These are phyloP conservation scores for Vitis cinerea DNA, from an alignment of 164 flowering plant genomes.

Conservation along the genomic window DNA sequence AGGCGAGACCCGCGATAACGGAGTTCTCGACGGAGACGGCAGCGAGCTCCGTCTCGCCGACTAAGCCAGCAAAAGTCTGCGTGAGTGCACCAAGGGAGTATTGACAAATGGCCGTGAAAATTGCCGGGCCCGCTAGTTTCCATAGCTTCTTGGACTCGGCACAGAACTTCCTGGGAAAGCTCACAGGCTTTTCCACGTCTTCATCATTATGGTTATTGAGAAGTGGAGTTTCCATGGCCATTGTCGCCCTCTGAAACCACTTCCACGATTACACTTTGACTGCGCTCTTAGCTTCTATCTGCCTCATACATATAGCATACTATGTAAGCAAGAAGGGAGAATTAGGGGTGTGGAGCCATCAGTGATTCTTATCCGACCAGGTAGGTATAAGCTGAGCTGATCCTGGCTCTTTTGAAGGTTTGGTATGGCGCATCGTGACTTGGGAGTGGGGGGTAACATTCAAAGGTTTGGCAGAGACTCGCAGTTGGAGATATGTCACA, in stretches of 20 bases:
- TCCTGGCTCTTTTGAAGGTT: no score
- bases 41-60: slow-evolving; percentile 54
- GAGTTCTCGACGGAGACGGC: slow-evolving; percentile 62
- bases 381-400: no score
- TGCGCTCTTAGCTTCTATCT: no score
- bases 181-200: slow-evolving; percentile 10
- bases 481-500: no score
- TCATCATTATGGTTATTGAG: slow-evolving; percentile 2
- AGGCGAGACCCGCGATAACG: slow-evolving; percentile 53
- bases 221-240: slow-evolving; percentile 23
- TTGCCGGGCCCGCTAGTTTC: slow-evolving; percentile 57
- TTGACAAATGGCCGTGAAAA: slow-evolving; percentile 49
- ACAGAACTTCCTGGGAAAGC: slow-evolving; percentile 16
- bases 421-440: no score
- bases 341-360: no score
- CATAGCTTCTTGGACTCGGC: slow-evolving; percentile 52
- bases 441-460: no score
- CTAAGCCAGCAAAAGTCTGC: slow-evolving; percentile 47
- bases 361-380: no score
- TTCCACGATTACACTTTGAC: no score
- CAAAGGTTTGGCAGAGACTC: no score
- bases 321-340: no score
- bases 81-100: slow-evolving; percentile 63
- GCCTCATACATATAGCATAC: no score
- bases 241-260: neutral